phyloP scores from a whole-genome alignment of 2,329 filamentous ascomycete genomes.

The Scolecobasidium constrictum region DNA sequence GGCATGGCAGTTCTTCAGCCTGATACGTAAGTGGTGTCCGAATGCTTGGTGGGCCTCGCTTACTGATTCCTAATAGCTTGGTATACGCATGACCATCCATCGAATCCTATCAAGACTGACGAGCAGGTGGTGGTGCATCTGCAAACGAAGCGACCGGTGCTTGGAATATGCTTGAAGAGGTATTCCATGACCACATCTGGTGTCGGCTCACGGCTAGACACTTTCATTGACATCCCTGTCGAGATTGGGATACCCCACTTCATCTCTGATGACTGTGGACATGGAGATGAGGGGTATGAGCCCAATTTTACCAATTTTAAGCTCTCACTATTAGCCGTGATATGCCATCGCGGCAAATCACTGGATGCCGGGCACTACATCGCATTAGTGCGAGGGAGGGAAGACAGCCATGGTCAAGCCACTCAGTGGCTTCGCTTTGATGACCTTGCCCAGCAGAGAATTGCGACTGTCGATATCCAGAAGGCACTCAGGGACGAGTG shows the following conservation, averaged over 20 bases:
- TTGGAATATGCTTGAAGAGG: constrained; percentile 87
- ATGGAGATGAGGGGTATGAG: constrained; percentile 37
- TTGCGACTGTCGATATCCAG: constrained; percentile 68
- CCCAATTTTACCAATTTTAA: constrained; percentile 82
- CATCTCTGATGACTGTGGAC: constrained; percentile 65
- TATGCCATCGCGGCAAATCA: constrained; percentile 82
- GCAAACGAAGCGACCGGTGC: constrained; percentile 66
- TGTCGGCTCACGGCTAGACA: constrained; percentile 60
- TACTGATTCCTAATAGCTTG: constrained; percentile 47
- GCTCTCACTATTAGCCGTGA: constrained; percentile 77
- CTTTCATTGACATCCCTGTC: constrained; percentile 82
- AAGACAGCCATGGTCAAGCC: constrained; percentile 14
- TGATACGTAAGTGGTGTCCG: constrained; percentile 63
- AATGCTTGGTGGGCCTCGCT: no score
- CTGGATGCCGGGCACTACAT: constrained; percentile 89
- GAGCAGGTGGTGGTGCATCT: constrained; percentile 84
- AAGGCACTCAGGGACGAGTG: constrained; percentile 73
- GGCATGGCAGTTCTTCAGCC: constrained; percentile 92
- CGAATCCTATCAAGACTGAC: constrained; percentile 49
- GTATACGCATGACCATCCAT: constrained; percentile 61
- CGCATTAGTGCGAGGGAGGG: constrained; percentile 61
- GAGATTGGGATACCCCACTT: constrained; percentile 79
- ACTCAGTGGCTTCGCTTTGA: constrained; percentile 76
- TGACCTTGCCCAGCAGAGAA: constrained; percentile 64
- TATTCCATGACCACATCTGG: constrained; percentile 68